Evolutionary conservation across 345 rosid genomes (phyloP), one percentile per base, ranked within the genome.

Genomic region (Populus alba): DNA sequence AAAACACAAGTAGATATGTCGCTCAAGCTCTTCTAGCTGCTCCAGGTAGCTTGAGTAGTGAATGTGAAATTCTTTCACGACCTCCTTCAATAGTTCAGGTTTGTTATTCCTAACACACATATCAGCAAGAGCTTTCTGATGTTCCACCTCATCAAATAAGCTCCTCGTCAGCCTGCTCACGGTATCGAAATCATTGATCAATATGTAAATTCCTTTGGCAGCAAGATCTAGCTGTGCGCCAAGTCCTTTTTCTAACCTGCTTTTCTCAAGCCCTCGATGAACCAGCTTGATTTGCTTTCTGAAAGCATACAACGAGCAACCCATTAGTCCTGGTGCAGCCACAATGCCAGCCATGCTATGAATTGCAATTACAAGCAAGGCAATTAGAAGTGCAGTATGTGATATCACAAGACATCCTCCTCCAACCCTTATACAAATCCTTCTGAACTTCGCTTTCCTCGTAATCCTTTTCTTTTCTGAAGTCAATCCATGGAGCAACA

Each of bases 111-210:
- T 89, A 47, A 81, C 76, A 70, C 89, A 92, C 90, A 84, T 84
- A 2, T 66, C 79, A 2, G 97, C 92, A 8, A 88, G 80, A n/a
- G 75, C 82, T 81, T 86, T 89, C 5, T 83, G 73, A 72, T 94
- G 97, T 31, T 91, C 93, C 11, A 90, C 75, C 86, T 96, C 97
- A 8, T 89, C 92, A 16, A 81, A 68, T 72, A 93, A 76, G 78
- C 96, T 88, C 88, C 80, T 80, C 5, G 83, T 87, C 77, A 91
- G 76, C 79, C 91, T 80, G 72, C 94, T 85, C 72, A 94, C 78
- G 0, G 97, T 94, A 59, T 91, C 89, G 66, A 96, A 87, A 81
- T 92, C 97, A n/a, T 96, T 92, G 65, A 90, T 82, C 85, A 91
- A 18, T 82, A 92, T 87, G 69, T 84, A 96, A 49, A 87, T 80